Base-by-base conservation (phyloP, 2,329 filamentous ascomycete genomes). In the Harringtonia aguacate region DNA sequence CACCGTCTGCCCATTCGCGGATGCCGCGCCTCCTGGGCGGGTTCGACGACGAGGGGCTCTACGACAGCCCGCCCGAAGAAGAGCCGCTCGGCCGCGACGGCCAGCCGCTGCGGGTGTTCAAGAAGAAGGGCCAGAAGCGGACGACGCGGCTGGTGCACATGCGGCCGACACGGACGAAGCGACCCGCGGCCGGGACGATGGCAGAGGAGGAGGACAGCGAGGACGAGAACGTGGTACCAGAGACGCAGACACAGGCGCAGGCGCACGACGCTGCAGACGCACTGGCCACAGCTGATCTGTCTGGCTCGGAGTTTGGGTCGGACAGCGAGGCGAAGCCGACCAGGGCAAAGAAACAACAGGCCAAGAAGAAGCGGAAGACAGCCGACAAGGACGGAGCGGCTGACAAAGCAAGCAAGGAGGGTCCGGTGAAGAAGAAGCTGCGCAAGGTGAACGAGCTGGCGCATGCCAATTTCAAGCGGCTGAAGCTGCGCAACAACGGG, bases 71-170 rank as follows among this genome's bases (percentile, higher is more conserved):
- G 2, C 65, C 64, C 4, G 71, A 75, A n/a, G 71, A 73, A 2
- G 62, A 67, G 1, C 56, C 58, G 4, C 24, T 27, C 24, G 43
- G 39, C 9, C 67, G 66, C n/a, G 64, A 77, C 53, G 78, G 78
- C 2, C 68, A 74, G 49, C 79, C 79, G 3, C 58, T 79, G 31
- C 75, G 71, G 43, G 62, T 76, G 2, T 90, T 75, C 68, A 90
- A 89, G 70, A 92, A 92, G 73, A 86, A 85, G 66, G 85, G 84
- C 0, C 75, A 85, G 58, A 92, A 92, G 67, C 72, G 86, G 48
- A 86, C 84, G 44, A 90, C 86, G 4, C 70, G 80, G 49, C 68
- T 72, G 39, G 70, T 75, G 44, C 87, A 80, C 47, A 85, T 83
- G 66, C 69, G 65, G 49, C 77, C 76, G 2, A 70, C 62, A 1